Evolutionary conservation across 2,329 filamentous ascomycete genomes (phyloP), one percentile per base, ranked within the genome.

Genomic region (Trichophyton benhamiae): DNA sequence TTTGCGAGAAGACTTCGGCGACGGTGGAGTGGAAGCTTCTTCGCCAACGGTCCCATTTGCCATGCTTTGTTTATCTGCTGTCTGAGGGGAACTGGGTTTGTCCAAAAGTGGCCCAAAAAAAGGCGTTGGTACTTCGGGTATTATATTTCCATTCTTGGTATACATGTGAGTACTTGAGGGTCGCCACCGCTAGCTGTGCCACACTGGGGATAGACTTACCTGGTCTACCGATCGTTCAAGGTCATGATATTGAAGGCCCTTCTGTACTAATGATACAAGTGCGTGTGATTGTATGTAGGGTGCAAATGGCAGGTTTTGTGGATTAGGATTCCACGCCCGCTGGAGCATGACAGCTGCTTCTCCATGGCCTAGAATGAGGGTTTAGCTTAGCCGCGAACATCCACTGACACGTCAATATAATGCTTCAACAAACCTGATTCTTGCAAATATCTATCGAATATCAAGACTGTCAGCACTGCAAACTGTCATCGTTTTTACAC

Each of bases 261-360:
- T 83, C 68, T 87, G 84, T 38, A 87, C 80, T 60, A 87, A 75
- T 52, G 79, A 78, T 53, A 87, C 77, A 62, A 87, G 76, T 42
- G 82, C 80, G 69, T 83, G 80, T 41, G 80, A 78, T 67, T 78
- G 79, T 68, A 86, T 81, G 67, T 79, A 77, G 55, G 76, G 78
- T 62, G 83, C 83, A 72, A 86, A 86, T 20, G 83, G 81, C 55
- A 86, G 77, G 66, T 73, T 75, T 67, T 85, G 82, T 60, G 83
- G 82, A 69, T 86, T 80, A 68, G 79, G 78, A 68, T 82, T 78
- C 84, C 83, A 86, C 71, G 83, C 82, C 67, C 80, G 79, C 70
- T 83, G 81, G 64, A 86, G 77, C 72, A 80, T 81, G 64, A 82
- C 77, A 55, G 82, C 82, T 58, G 83, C 82, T 67, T 82, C 81